Evolutionary conservation across 768 basidiomycete genomes (phyloP).

Genomic region (Arthromyces matolae): DNA sequence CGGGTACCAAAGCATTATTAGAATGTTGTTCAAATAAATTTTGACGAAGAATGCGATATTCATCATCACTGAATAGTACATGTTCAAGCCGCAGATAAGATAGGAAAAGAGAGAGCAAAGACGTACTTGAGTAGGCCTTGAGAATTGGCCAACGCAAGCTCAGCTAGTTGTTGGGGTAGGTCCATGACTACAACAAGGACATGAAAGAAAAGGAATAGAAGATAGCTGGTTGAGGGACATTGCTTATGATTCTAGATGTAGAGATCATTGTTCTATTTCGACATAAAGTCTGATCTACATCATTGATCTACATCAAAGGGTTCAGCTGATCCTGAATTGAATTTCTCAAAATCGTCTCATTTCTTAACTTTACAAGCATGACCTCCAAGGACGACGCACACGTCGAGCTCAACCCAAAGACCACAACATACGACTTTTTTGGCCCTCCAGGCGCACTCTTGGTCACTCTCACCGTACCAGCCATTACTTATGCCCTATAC

Average conservation of each 20-base stretch:
- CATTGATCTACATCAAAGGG: too few species aligned
- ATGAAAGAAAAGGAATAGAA: constrained; percentile 11
- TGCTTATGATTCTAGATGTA: constrained; percentile 13
- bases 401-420: constrained; percentile 57
- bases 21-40: constrained; percentile 63
- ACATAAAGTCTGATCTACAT: too few species aligned
- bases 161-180: constrained; percentile 61
- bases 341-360: constrained; percentile 14
- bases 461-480: constrained; percentile 68
- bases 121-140: constrained; percentile 64
- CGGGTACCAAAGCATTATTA: constrained; percentile 26
- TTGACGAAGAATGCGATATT: constrained; percentile 67
- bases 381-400: constrained; percentile 12
- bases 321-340: too few species aligned
- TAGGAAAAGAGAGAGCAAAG: neutral
- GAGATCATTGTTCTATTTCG: constrained; percentile 7
- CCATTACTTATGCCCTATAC: constrained; percentile 68
- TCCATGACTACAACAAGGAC: constrained; percentile 32
- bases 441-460: constrained; percentile 76
- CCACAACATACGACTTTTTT: constrained; percentile 75
- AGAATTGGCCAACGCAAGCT: constrained; percentile 64
- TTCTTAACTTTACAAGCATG: constrained; percentile 22
- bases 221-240: neutral
- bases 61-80: constrained; percentile 60
- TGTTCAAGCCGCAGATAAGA: neutral